phyloP scores from a whole-genome alignment of 352 stramenopile genomes.

The Phytopythium helicoides region DNA sequence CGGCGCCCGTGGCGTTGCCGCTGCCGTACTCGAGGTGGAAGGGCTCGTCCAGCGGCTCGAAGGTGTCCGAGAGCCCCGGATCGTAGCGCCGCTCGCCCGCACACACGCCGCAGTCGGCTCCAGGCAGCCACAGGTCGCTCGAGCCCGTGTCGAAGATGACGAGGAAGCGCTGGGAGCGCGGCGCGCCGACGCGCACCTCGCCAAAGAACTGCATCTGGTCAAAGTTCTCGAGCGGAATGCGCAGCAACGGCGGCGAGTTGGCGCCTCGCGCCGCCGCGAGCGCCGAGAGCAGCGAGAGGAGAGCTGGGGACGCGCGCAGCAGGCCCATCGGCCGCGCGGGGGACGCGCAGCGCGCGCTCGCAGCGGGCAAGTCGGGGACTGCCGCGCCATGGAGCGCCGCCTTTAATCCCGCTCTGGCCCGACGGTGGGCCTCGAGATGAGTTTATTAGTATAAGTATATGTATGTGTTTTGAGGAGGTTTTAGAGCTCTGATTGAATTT shows the following conservation, averaged over 20 bases:
- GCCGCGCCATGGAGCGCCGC: too few species aligned
- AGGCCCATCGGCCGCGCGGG: too few species aligned
- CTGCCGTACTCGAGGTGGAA: conserved; percentile 73
- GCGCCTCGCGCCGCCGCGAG: too few species aligned
- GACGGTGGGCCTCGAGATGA: too few species aligned
- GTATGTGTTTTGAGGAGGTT: too few species aligned
- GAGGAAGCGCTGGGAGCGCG: conserved; percentile 48
- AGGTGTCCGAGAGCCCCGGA: conserved; percentile 31
- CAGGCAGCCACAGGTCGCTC: conserved; percentile 64
- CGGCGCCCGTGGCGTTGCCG: conserved; percentile 39
- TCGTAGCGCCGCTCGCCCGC: conserved; percentile 39
- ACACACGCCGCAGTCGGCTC: conserved; percentile 36
- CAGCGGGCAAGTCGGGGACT: too few species aligned
- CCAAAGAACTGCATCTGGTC: conserved; percentile 81
- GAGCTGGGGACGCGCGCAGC: too few species aligned
- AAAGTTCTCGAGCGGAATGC: conserved; percentile 70
- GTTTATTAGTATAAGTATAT: too few species aligned
- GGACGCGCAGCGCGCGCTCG: too few species aligned
- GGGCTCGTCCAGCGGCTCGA: conserved; percentile 15
- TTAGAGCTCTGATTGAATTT: too few species aligned
- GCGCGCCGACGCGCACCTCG: conserved; percentile 50
- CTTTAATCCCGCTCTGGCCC: too few species aligned
- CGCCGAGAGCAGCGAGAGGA: too few species aligned
- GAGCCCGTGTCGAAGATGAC: conserved; percentile 83
- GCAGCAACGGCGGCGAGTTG: conserved; percentile 23